Base-by-base conservation (phyloP, 306 rosid species). In the Vigna mungo region DNA sequence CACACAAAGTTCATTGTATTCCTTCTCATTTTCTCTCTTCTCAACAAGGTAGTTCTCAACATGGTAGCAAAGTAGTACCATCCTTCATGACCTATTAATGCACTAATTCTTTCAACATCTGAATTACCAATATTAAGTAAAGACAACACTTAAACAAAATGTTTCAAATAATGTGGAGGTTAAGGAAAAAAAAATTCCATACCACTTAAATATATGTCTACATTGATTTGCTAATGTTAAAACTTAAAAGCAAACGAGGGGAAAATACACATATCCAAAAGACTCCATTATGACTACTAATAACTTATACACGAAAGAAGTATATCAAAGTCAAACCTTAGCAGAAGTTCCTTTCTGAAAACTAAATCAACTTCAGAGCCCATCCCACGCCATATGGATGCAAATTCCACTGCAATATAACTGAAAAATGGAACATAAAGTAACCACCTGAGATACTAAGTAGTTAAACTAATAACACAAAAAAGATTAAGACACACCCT, bases 341-440 rank as follows among this genome's bases (percentile, higher is more conserved):
- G 77, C 15, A 97, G 98, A 82, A 95, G 96, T 84, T 95, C 97
- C 87, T 74, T 92, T 85, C 97, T 90, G 88, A 88, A 92, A 75
- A 85, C 88, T 18, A 95, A 82, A 78, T 95, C 74, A 68, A 95
- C 98, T 25, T 84, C 70, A 60, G 85, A 84, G 74, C 98, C 98
- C 97, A 95, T 89, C 72, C 98, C 98, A 41, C 88, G 88, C 98
- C 98, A 95, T 79, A 92, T 95, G 18, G 97, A 88, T 86, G 97
- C 98, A 80, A 95, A 95, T 74, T 95, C 97, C 54, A 95, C 97
- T 41, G 97, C 90, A 77, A 95, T 95, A 80, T 92, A 95, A 82
- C 98, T 95, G 91, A 75, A 66, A 61, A 79, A 36, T 6, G 2
- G 37, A 60, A 75, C 47, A 75, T 12, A 52, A 54, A 76, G 67